Evolutionary conservation across 768 basidiomycete genomes (phyloP).

Genomic region (Naematelia aurantialba): DNA sequence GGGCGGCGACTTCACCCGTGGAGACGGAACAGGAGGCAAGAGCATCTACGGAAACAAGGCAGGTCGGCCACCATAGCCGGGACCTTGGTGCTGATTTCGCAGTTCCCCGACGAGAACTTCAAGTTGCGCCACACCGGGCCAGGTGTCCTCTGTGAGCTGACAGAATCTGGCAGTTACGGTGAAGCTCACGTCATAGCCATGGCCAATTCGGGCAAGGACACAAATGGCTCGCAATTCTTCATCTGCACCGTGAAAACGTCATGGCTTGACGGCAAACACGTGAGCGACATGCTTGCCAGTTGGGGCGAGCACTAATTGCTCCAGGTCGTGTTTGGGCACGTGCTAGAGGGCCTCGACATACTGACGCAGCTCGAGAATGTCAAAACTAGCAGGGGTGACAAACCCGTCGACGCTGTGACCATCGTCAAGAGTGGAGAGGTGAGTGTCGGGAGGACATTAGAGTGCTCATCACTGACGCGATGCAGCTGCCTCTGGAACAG

Average conservation of each 20-base stretch:
- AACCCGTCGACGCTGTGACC: slow-evolving; percentile 69
- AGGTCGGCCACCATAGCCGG: slow-evolving; percentile 6
- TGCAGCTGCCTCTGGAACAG: slow-evolving; percentile 53
- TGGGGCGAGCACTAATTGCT: too few relatives aligned
- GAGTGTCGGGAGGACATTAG: slow-evolving; percentile 17
- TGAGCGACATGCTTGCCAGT: too few relatives aligned
- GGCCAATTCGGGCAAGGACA: slow-evolving; percentile 93
- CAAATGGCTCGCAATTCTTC: slow-evolving; percentile 96
- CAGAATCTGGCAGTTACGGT: background rate
- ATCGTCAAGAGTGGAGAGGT: slow-evolving; percentile 90
- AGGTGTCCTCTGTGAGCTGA: slow-evolving; percentile 53
- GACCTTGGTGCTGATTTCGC: slow-evolving; percentile 21
- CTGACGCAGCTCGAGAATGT: slow-evolving; percentile 70
- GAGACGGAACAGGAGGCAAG: slow-evolving; percentile 51
- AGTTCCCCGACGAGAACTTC: slow-evolving; percentile 96
- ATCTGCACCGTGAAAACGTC: slow-evolving; percentile 81
- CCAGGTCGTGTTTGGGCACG: slow-evolving; percentile 87
- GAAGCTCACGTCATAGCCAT: slow-evolving; percentile 53
- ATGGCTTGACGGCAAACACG: slow-evolving; percentile 90
- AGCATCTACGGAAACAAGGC: slow-evolving; percentile 50
- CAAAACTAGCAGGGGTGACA: slow-evolving; percentile 66
- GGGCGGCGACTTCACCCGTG: slow-evolving; percentile 84
- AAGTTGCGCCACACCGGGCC: slow-evolving; percentile 90
- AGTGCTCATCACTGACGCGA: slow-evolving; percentile 2
- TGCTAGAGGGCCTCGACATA: slow-evolving; percentile 88